Conservation (phyloP, 129 eudicot genomes). For the Flaveria bidentis region DNA sequence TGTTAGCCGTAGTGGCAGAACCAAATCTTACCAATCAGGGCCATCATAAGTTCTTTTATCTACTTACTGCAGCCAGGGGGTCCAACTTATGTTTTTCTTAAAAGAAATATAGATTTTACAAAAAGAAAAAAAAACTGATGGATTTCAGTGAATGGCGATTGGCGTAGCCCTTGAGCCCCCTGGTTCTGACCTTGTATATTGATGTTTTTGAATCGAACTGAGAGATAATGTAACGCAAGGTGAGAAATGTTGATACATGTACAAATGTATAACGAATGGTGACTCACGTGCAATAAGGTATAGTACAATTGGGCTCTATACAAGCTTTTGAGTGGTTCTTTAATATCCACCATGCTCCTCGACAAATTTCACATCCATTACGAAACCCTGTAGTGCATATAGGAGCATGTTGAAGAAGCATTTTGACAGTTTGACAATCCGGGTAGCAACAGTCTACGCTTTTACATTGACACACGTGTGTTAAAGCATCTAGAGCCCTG, state of each 20-base stretch:
- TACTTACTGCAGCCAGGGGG: no score
- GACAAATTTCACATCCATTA: not conserved
- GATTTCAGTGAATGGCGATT: no score
- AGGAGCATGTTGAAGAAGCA: slow-evolving; percentile 6
- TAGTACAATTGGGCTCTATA: not conserved
- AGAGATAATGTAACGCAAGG: not conserved
- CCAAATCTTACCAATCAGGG: no score
- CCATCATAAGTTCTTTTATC: no score
- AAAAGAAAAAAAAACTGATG: no score
- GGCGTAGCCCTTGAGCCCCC: no score
- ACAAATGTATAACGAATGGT: not conserved
- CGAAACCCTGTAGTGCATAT: not conserved
- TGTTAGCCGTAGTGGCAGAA: no score
- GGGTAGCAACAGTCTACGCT: not conserved
- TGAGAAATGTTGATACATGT: not conserved
- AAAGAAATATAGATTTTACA: no score
- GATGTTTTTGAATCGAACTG: no score
- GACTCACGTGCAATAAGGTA: slow-evolving; percentile 1
- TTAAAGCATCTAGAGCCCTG: slow-evolving; percentile 6
- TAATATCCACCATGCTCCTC: slow-evolving; percentile 12
- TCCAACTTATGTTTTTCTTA: no score
- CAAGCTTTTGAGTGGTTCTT: not conserved
- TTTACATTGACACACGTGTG: not conserved
- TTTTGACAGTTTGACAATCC: not conserved
- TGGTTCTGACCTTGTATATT: no score